Base-by-base conservation (phyloP, 768 basidiomycete species). In the Kwoniella dendrophila region DNA sequence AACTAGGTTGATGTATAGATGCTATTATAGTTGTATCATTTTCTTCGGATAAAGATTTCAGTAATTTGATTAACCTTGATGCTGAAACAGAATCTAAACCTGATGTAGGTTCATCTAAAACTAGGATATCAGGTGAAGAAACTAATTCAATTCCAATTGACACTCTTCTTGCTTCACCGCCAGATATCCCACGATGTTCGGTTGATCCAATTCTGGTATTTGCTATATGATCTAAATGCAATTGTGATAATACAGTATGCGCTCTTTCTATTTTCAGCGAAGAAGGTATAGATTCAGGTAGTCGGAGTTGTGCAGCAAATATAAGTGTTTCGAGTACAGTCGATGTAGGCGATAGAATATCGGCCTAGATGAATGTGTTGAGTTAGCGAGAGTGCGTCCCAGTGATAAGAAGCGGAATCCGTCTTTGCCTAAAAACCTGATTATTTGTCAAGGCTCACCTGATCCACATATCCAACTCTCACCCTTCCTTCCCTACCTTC, bases 1-100 rank as follows among this genome's bases (percentile, higher is more conserved):
- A 92, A 66, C 86, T 89, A 4, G 92, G 92, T 70, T 92, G 91
- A 79, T 94, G 90, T 45, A 93, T 89, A 1, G 88, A 90, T 14
- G 90, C 88, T 59, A 95, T 87, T 50, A 94, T 86, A 49, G 84
- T 85, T 29, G 83, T 81, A 0, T 83, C 77, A 12, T 24, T 49
- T 47, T 88, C 87, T 56, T 87, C 85, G 0, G 92, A 89, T 36
- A 96, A 87, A 27, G 84, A 83, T 66, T 86, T 84, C 24, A 96
- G 83, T 1, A 92, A 86, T 47, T 83, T 84, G n/a, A 91, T 84
- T 30, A 95, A 86, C 50, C 89, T 86, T 18, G 86, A 82, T 0
- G 92, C 92, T 24, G 90, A 91, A 6, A 93, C 90, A 0, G 90
- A 92, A 76, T 96, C 93, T 62, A 96, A 82, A 7, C 90, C 89